These are phyloP conservation scores for Fusarium foetens DNA, from an alignment of 2,329 filamentous ascomycete species.

Conservation along the genomic window DNA sequence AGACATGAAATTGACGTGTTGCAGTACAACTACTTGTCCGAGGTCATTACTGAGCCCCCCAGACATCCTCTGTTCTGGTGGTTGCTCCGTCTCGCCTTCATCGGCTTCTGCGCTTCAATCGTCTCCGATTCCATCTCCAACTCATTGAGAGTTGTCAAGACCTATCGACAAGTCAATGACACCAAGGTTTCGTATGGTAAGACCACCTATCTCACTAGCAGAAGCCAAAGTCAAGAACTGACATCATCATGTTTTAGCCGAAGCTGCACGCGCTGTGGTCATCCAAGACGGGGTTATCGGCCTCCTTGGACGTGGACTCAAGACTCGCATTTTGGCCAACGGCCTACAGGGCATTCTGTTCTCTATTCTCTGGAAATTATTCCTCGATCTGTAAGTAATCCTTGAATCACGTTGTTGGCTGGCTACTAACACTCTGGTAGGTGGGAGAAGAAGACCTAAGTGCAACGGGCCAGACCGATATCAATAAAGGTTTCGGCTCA, in stretches of 20 bases:
- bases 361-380: slow-evolving; percentile 61
- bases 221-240: neutral
- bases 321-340: slow-evolving; percentile 60
- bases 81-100: slow-evolving; percentile 53
- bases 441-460: slow-evolving; percentile 15
- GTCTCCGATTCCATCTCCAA: slow-evolving; percentile 60
- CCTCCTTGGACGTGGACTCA: slow-evolving; percentile 57
- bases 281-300: slow-evolving; percentile 55
- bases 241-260: slow-evolving; percentile 41
- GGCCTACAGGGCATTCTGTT: slow-evolving; percentile 59
- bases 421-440: rapidly evolving
- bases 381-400: slow-evolving; percentile 57
- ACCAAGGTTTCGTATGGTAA: slow-evolving; percentile 58
- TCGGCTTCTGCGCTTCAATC: slow-evolving; percentile 55
- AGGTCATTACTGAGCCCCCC: slow-evolving; percentile 53
- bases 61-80: slow-evolving; percentile 54
- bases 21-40: slow-evolving; percentile 57
- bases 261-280: slow-evolving; percentile 55
- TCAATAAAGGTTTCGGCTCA: too few relatives aligned
- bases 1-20: neutral
- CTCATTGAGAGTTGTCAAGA: slow-evolving; percentile 59
- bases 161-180: slow-evolving; percentile 61
- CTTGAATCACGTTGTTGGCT: rapidly evolving
- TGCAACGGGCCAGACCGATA: rapidly evolving
- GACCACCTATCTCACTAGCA: neutral